Evolutionary conservation across 2,329 filamentous ascomycete species (phyloP).

Genomic region (Parastagonospora avenae): DNA sequence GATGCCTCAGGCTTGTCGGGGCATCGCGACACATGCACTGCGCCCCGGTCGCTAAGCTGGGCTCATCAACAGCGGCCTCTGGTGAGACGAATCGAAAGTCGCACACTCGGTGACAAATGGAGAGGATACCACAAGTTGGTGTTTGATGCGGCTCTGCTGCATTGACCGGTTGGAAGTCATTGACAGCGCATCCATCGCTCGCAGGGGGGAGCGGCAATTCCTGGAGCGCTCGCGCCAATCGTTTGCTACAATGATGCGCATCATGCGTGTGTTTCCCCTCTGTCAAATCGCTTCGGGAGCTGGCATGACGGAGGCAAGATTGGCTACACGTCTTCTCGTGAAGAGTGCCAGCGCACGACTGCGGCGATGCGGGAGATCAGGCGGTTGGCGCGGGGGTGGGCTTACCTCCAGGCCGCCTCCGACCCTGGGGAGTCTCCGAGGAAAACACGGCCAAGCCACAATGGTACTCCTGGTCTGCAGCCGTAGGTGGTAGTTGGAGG

Average conservation of each 20-base stretch:
- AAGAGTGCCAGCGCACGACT: slow-evolving; percentile 32
- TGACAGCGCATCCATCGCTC: slow-evolving; percentile 22
- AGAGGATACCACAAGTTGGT: slow-evolving; percentile 17
- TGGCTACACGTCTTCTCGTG: slow-evolving; percentile 12
- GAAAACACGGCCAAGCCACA: slow-evolving; percentile 10
- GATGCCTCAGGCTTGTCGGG: slow-evolving; percentile 29
- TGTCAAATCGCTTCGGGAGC: slow-evolving; percentile 10
- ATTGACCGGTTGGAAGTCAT: slow-evolving; percentile 34
- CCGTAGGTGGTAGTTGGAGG: slow-evolving; percentile 3
- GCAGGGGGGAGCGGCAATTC: slow-evolving; percentile 16
- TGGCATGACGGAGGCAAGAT: slow-evolving; percentile 9
- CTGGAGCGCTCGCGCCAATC: slow-evolving; percentile 38
- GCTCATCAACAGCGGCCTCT: slow-evolving; percentile 23
- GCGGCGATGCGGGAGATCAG: slow-evolving; percentile 5
- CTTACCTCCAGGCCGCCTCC: background rate
- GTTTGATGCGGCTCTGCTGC: slow-evolving; percentile 41
- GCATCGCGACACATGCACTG: slow-evolving; percentile 32
- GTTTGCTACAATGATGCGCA: slow-evolving; percentile 26
- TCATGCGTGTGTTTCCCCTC: slow-evolving; percentile 17
- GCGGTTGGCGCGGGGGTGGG: background rate
- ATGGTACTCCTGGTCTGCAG: slow-evolving; percentile 5
- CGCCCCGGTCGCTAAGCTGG: slow-evolving; percentile 39
- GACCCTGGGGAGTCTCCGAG: background rate
- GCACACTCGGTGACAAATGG: slow-evolving; percentile 17
- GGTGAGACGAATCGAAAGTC: slow-evolving; percentile 23